Percentiles rank a stretch among this genome's conserved stretches.
Evolutionary conservation across 2,329 filamentous ascomycete genomes (phyloP).

Genomic region (Diaporthe sp.): DNA sequence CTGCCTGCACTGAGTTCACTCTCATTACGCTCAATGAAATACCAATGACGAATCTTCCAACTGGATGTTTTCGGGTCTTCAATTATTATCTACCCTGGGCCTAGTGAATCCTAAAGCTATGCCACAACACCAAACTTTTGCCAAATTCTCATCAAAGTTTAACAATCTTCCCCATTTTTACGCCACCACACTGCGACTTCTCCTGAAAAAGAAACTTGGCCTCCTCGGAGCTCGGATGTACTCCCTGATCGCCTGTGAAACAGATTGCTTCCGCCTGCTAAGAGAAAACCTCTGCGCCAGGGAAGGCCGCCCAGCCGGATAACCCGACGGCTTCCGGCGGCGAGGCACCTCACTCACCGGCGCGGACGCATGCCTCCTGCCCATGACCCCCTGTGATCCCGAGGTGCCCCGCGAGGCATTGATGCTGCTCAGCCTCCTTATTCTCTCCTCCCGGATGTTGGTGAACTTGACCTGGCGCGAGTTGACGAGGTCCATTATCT

Average conservation of each 20-base stretch:
- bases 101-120: not conserved
- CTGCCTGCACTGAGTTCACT: too few relatives aligned
- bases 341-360: not conserved
- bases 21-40: not conserved
- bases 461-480: not conserved
- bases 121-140: not conserved
- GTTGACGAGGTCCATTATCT: slow-evolving; percentile 21
- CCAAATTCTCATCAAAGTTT: not conserved
- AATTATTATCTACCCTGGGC: not conserved
- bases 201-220: not conserved
- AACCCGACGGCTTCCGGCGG: not conserved
- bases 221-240: not conserved
- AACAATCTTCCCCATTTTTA: not conserved
- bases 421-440: not conserved
- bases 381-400: not conserved
- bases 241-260: not conserved
- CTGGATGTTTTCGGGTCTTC: not conserved
- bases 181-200: not conserved
- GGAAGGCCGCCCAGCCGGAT: not conserved
- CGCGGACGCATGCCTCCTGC: not conserved
- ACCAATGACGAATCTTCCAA: not conserved
- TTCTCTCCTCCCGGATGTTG: slow-evolving; percentile 10
- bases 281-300: not conserved
- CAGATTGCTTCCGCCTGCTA: not conserved
- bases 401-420: too few relatives aligned